Percentiles rank a stretch among this genome's conserved stretches.
phyloP scores from a whole-genome alignment of 2,329 filamentous ascomycete genomes.

The Aspergillus piperis region DNA sequence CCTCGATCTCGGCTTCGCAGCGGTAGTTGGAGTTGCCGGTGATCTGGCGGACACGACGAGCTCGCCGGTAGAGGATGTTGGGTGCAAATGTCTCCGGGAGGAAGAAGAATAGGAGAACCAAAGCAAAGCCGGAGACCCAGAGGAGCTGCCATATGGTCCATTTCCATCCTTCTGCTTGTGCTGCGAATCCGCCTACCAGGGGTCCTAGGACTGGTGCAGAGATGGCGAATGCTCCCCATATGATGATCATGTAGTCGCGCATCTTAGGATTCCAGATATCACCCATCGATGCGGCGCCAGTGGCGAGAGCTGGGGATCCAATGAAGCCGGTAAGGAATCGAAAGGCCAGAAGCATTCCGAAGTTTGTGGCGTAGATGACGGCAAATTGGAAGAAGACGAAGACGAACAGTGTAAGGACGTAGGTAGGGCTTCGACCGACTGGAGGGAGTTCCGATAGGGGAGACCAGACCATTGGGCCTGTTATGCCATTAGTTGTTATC shows the following conservation, averaged over 20 bases:
- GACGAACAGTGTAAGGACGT: conserved; percentile 50
- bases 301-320: conserved; percentile 49
- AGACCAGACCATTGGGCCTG: conserved; percentile 49
- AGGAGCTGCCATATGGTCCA: conserved; percentile 65
- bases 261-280: conserved; percentile 46
- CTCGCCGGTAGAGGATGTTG: conserved; percentile 23
- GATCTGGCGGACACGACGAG: conserved; percentile 33
- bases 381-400: conserved; percentile 55
- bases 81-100: conserved; percentile 33
- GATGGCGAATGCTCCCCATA: conserved; percentile 55
- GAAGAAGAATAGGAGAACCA: conserved; percentile 47
- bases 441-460: conserved; percentile 53
- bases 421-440: conserved; percentile 53
- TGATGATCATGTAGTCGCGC: conserved; percentile 58
- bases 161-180: conserved; percentile 59
- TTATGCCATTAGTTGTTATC: not conserved
- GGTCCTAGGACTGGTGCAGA: conserved; percentile 61
- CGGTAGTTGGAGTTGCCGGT: conserved; percentile 43
- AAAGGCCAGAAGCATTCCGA: conserved; percentile 55
- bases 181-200: conserved; percentile 61
- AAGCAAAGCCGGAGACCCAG: conserved; percentile 59
- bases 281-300: conserved; percentile 47
- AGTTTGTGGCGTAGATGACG: conserved; percentile 51
- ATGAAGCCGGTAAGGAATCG: conserved; percentile 57
- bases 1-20: conserved; percentile 43